These are phyloP conservation scores for Stenocarpella maydis DNA, from an alignment of 2,329 filamentous ascomycete species.

Conservation along the genomic window DNA sequence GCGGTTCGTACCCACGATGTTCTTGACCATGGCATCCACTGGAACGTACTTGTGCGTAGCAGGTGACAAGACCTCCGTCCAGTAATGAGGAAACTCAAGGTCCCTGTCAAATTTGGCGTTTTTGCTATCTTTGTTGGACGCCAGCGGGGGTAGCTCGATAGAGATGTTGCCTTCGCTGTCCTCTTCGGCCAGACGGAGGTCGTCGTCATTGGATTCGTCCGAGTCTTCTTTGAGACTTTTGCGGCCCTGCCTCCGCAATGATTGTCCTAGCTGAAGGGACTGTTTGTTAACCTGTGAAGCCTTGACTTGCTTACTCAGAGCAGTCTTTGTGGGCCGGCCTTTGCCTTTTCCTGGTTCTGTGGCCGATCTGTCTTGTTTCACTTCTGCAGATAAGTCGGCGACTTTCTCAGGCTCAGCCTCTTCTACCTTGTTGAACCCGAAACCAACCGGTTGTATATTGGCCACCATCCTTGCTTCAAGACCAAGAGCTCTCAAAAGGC, in stretches of 20 bases:
- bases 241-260: conserved; percentile 25
- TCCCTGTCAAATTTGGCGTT: conserved; percentile 71
- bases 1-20: conserved; percentile 73
- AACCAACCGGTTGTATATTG: conserved; percentile 86
- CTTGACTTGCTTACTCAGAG: conserved; percentile 38
- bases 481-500: conserved; percentile 80
- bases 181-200: conserved; percentile 55
- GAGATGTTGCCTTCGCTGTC: conserved; percentile 68
- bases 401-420: conserved; percentile 68
- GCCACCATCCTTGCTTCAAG: conserved; percentile 85
- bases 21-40: conserved; percentile 78
- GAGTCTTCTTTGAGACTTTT: conserved; percentile 41
- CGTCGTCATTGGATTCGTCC: conserved; percentile 55
- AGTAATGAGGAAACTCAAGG: conserved; percentile 86
- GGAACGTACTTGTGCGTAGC: conserved; percentile 80
- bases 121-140: conserved; percentile 41
- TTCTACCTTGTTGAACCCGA: conserved; percentile 89
- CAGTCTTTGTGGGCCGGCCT: conserved; percentile 35
- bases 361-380: conserved; percentile 12
- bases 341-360: conserved; percentile 34
- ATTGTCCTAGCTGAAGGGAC: background rate
- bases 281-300: conserved; percentile 9
- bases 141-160: conserved; percentile 60
- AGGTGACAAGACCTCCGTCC: conserved; percentile 89
- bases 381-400: conserved; percentile 35